Base-by-base conservation (phyloP, 139 green algal species). In the Closterium sp. region DNA sequence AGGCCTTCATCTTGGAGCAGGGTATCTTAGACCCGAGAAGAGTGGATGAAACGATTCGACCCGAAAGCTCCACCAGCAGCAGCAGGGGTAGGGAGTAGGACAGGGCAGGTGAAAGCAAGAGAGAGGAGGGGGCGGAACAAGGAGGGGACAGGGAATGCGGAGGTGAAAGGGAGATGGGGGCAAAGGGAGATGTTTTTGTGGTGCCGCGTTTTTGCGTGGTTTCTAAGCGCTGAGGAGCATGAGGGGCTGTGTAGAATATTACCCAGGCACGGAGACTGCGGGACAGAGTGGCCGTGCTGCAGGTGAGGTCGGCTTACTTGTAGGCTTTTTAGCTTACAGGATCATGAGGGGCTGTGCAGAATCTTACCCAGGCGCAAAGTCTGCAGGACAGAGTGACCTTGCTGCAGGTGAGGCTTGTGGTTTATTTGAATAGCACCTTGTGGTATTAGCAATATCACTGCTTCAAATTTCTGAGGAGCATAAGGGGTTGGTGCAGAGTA, bases 161-260 rank as follows among this genome's bases (percentile, higher is more conserved):
- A 96, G 87, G 31, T 45, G 93, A 6, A 50, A 94, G 17, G 38
- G 38, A 45, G 38, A n/a, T n/a, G n/a, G n/a, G n/a, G n/a, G n/a
- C n/a, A 45, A 45, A 9, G 38, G 38, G 38, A 45, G 38, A 45
- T 45, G 38, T 45, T 45, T 10, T 95, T 96, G 3, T 91, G 91
- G 73, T 91, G 98, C 92, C 95, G 97, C 1, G 97, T 98, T 50
- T 97, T 99, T 94, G 97, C 96, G 24, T 90, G 97, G 6, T 99
- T 97, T 88, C 62, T 92, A 42, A 91, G 31, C 24, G 1, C 50
- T 22, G 13, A 73, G 50, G 50, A 73, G 1, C 50, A 73, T 4
- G 2, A 73, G 50, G 50, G 50, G 50, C 17, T 73, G 50, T 45
- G 38, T 9, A 45, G 38, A 45, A 0, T 10, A 9, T 45, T 9